Percentiles rank a stretch among this genome's conserved stretches.
phyloP scores from a whole-genome alignment of 2,329 filamentous ascomycete species.

The Clarireedia hainanense region DNA sequence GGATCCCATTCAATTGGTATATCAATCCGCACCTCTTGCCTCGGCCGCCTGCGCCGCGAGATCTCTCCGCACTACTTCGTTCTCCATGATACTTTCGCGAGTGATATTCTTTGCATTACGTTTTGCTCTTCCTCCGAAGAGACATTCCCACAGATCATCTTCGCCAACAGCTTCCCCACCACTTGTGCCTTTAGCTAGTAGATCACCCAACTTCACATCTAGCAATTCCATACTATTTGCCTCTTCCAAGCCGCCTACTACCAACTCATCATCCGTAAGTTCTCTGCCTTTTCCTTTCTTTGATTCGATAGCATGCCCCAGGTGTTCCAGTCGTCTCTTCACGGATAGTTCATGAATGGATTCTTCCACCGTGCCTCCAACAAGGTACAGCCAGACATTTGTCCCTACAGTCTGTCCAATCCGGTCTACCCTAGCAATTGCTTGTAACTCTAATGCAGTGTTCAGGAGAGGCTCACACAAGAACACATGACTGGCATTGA shows the following conservation, averaged over 20 bases:
- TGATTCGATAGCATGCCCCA: slow-evolving; percentile 40
- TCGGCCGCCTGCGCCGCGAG: background rate
- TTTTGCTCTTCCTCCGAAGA: slow-evolving; percentile 54
- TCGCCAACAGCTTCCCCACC: slow-evolving; percentile 74
- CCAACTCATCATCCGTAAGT: slow-evolving; percentile 35
- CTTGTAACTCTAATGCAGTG: slow-evolving; percentile 87
- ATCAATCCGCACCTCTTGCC: background rate
- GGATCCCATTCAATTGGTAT: background rate
- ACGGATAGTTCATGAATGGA: slow-evolving; percentile 86
- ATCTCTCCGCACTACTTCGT: background rate
- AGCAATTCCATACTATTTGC: slow-evolving; percentile 82
- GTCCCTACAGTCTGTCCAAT: slow-evolving; percentile 86
- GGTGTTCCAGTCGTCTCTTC: slow-evolving; percentile 67
- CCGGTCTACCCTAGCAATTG: slow-evolving; percentile 87
- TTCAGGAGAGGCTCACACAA: slow-evolving; percentile 91
- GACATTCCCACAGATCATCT: slow-evolving; percentile 78
- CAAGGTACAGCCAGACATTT: slow-evolving; percentile 90
- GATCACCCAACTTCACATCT: slow-evolving; percentile 57
- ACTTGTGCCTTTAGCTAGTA: slow-evolving; percentile 62
- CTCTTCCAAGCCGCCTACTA: slow-evolving; percentile 62
- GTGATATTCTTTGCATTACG: background rate
- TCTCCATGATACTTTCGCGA: background rate
- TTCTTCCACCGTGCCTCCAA: slow-evolving; percentile 87
- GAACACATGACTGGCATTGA: slow-evolving; percentile 90
- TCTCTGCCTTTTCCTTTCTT: slow-evolving; percentile 35